Evolutionary conservation across 306 rosid species (phyloP), one percentile per base, ranked within the genome.

Genomic region (Acacia confusa): DNA sequence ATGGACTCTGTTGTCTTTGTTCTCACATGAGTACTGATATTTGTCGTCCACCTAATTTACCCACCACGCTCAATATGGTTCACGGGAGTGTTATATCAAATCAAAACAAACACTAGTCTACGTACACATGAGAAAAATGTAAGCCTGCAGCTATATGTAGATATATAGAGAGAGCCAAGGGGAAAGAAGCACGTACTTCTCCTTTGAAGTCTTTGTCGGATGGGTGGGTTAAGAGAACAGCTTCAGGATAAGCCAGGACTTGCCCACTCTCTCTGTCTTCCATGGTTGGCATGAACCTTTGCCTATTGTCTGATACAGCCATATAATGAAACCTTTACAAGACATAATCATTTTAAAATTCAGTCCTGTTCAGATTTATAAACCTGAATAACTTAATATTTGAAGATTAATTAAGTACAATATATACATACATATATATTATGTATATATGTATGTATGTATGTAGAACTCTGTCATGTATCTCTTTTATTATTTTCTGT

Each of bases 21-120:
- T 81, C 72, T 90, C 96, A 12, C 65, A 32, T 2, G 99, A 92
- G 88, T 95, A 95, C 11, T 90, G 94, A 80, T 95, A 95, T 74
- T 95, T 95, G 86, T 95, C 99, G 86, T 95, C 99, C 65, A 94
- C 98, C 98, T 92, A 83, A 71, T 11, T 13, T 14, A 2, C 6
- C 52, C 87, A 85, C 75, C 77, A 75, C 12, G 45, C 63, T 74
- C 41, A 52, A 20, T 66, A 19, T 73, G 7, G 72, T 70, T 70
- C 85, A 80, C 84, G 73, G 55, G 70, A 43, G 64, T 68, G 68
- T n/a, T 36, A 9, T 13, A 53, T 61, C 68, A 61, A 25, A 27
- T 61, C 68, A 27, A 61, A 61, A 27, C 68, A 25, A 25, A 45
- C 50, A 45, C 16, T 45, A 20, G 11, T 53, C 61, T 53, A 24